Evolutionary conservation across 805 yeast species (phyloP), one percentile per base, ranked within the genome.

Genomic region (Saccharomycopsis sp.): DNA sequence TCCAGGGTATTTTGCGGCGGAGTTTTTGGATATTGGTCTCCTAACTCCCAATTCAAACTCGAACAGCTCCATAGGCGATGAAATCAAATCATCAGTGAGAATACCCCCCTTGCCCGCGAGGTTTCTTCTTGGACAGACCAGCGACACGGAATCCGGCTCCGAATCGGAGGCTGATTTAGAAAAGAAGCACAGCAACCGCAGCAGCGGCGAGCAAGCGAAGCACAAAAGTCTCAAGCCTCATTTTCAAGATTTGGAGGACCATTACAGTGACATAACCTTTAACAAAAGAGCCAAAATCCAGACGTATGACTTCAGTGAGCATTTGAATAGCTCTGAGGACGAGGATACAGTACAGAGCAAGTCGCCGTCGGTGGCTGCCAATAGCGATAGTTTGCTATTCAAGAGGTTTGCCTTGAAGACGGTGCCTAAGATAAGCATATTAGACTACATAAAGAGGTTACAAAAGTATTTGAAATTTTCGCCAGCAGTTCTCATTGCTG

Each of bases 381-480:
- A 20, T 18, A 50, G 40, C 7, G 44, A 52, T n/a, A 15, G 34
- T 14, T 53, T 64, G 50, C 50, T 69, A 23, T 60, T 63, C 4
- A 62, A 57, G 34, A 59, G 67, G 41, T 70, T 70, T 50, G 54
- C 61, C 1, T 60, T 69, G 18, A 64, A 61, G 20, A 14, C 54
- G 2, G 54, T 56, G 2, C 73, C 73, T 1, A 64, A 56, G 2
- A 50, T 70, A 1, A 40, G 67, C 1, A 47, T 68, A 5, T 59
- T 64, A 1, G 62, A 65, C 5, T 70, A 69, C 51, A 54, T 70
- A 16, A 66, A 64, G 44, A 60, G 72, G 52, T 65, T 70, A 44
- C 63, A 66, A 47, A 64, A 65, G 16, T 66, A 66, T 53, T 66
- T 70, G 51, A 63, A 63, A 9, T 59, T 66, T 2, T 68, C 72